These are phyloP conservation scores for Cystoisospora suis DNA, from an alignment of 169 alveolate species.

Conservation along the genomic window DNA sequence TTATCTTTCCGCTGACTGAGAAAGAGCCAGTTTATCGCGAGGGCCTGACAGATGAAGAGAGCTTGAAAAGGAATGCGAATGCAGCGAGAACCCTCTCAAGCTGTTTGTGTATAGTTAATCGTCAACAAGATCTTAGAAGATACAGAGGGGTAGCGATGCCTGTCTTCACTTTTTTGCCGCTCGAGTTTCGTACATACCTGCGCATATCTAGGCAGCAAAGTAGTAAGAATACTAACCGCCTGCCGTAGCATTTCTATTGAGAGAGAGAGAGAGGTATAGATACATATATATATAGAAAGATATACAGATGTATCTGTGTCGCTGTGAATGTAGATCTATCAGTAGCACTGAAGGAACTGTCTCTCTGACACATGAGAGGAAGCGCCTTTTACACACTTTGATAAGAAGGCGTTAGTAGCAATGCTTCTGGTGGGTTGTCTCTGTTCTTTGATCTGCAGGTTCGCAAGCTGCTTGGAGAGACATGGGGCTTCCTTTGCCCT, in stretches of 20 bases:
- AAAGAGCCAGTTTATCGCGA: too few species aligned
- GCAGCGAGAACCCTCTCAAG: too few species aligned
- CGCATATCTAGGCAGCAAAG: background rate
- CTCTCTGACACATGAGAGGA: background rate
- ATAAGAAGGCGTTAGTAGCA: background rate
- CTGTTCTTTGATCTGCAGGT: slow-evolving; percentile 61
- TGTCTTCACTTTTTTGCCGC: too few species aligned
- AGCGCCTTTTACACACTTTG: background rate
- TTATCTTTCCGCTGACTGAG: too few species aligned
- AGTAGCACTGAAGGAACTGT: background rate
- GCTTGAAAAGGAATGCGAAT: too few species aligned
- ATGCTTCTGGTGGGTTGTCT: background rate
- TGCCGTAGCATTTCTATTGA: background rate
- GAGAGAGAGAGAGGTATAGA: background rate
- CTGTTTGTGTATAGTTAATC: too few species aligned
- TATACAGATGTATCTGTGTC: background rate
- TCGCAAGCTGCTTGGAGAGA: slow-evolving; percentile 98
- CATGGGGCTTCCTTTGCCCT: slow-evolving; percentile 99
- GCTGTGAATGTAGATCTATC: background rate
- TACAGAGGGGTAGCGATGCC: too few species aligned
- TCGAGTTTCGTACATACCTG: background rate
- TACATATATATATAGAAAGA: background rate
- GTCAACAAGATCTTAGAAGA: too few species aligned
- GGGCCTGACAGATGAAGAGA: too few species aligned
- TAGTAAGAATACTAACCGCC: too few species aligned